Evolutionary conservation across 202 grass and related monocot species (phyloP).

Genomic region (Schoenoplectus triqueter): DNA sequence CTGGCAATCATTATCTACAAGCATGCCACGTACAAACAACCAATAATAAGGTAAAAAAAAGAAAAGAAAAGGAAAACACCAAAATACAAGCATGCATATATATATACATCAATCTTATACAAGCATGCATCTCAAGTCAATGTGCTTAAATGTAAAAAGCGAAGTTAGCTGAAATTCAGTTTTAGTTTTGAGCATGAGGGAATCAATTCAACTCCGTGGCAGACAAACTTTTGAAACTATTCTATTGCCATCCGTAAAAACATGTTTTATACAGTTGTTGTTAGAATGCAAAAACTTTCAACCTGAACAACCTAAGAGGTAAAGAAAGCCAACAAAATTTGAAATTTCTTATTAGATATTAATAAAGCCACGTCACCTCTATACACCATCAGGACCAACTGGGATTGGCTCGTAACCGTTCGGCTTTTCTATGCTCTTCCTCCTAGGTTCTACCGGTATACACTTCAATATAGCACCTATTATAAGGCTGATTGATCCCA

Average conservation of each 20-base stretch:
- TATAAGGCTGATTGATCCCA: conserved; percentile 75
- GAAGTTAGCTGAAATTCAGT: not conserved
- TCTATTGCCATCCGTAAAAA: not conserved
- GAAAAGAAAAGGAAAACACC: not conserved
- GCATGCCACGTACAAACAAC: not conserved
- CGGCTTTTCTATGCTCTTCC: conserved; percentile 29
- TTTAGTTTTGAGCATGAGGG: not conserved
- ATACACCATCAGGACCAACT: conserved; percentile 60
- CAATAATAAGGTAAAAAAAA: not conserved
- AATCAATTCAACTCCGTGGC: not conserved
- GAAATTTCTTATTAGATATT: not conserved
- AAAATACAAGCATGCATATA: conserved; percentile 7
- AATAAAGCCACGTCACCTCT: conserved; percentile 25
- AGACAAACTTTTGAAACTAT: not conserved
- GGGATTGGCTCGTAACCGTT: conserved; percentile 55
- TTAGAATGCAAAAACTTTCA: conserved; percentile 14
- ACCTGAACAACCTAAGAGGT: not conserved
- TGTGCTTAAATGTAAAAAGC: not conserved
- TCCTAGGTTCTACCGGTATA: conserved; percentile 58
- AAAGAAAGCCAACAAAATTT: not conserved
- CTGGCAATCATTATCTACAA: not conserved
- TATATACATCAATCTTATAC: not conserved
- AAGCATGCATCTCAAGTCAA: not conserved
- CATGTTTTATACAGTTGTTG: not conserved
- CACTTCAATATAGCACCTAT: conserved; percentile 75